These are phyloP conservation scores for Phytophthora sojae DNA, from an alignment of 352 stramenopile genomes.

Conservation along the genomic window DNA sequence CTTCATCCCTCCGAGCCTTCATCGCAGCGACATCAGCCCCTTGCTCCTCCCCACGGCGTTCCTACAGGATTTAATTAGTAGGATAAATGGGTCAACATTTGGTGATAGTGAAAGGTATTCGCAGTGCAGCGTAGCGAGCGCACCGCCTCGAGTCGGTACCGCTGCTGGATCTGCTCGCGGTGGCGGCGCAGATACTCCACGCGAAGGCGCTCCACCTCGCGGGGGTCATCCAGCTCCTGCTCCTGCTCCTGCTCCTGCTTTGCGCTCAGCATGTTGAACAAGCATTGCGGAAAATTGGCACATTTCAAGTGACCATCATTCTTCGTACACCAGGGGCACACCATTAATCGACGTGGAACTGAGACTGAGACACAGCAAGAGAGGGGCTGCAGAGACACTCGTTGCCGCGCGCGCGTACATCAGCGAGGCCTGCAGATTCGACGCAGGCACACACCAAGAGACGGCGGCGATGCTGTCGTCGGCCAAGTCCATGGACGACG, in stretches of 20 bases:
- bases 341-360: slow-evolving; percentile 28
- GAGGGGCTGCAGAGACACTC: background rate
- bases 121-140: background rate
- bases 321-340: slow-evolving; percentile 15
- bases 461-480: slow-evolving; percentile 37
- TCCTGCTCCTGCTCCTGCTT: slow-evolving; percentile 23
- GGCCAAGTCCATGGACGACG: slow-evolving; percentile 47
- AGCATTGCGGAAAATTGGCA: background rate
- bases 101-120: too few relatives aligned
- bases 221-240: slow-evolving; percentile 17
- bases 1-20: slow-evolving; percentile 33
- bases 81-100: background rate
- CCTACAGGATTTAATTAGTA: slow-evolving; percentile 22
- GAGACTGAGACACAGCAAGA: slow-evolving; percentile 16
- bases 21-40: slow-evolving; percentile 40
- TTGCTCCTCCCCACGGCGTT: slow-evolving; percentile 44
- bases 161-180: slow-evolving; percentile 57
- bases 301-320: slow-evolving; percentile 19
- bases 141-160: slow-evolving; percentile 68
- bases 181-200: slow-evolving; percentile 55
- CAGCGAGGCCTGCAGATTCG: background rate
- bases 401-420: background rate
- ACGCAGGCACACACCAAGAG: background rate
- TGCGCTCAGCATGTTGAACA: slow-evolving; percentile 5
- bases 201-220: slow-evolving; percentile 46